Conservation (phyloP, 108 stramenopile genomes). For the Schizochytrium sp. region DNA sequence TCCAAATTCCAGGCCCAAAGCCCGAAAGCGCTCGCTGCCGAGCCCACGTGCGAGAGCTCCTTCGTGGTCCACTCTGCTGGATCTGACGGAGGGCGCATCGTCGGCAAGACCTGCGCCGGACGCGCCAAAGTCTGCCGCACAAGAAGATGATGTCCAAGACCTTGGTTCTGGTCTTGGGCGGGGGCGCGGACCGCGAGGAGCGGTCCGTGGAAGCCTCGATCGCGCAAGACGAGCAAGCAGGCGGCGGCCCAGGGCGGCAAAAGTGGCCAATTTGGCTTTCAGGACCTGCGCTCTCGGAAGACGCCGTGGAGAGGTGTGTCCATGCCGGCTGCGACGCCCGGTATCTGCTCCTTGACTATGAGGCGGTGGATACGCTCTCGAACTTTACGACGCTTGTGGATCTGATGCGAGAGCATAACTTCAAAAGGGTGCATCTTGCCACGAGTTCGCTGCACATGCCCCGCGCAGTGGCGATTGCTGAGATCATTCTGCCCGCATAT, state of each 20-base stretch:
- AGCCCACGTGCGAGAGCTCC: too few species aligned
- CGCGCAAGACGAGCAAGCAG: background rate
- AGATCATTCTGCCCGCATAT: background rate
- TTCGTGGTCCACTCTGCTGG: too few species aligned
- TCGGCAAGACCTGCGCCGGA: too few species aligned
- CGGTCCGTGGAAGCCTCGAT: background rate
- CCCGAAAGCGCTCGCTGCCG: too few species aligned
- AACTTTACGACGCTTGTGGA: background rate
- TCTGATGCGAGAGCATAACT: background rate
- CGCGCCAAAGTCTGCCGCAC: too few species aligned
- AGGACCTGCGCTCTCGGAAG: background rate
- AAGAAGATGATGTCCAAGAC: background rate
- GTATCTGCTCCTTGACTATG: background rate
- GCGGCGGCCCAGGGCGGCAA: background rate
- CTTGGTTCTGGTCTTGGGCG: background rate
- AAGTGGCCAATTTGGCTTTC: background rate
- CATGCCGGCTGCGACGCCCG: background rate
- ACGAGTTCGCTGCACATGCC: background rate
- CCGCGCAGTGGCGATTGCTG: background rate
- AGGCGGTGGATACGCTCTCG: constrained; percentile 1
- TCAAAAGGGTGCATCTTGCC: background rate
- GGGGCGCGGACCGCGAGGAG: background rate
- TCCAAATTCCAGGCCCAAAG: too few species aligned
- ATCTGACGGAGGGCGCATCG: too few species aligned
- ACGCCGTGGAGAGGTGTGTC: background rate